Conservation (phyloP, 23 red algal species). For the Gracilaria vermiculophylla region DNA sequence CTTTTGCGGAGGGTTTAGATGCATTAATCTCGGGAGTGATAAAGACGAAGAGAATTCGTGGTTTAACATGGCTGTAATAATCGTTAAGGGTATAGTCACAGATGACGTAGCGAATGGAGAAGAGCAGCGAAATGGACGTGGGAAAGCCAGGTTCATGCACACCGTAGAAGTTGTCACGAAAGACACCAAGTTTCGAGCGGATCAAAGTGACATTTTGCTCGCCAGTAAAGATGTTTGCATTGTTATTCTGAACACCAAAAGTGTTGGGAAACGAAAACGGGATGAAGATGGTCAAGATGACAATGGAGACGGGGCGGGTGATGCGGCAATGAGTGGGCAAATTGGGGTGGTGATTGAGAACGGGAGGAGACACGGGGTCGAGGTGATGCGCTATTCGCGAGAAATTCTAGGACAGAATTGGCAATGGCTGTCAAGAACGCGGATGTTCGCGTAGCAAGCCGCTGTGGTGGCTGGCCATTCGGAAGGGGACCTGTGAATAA, state of each 20-base stretch:
- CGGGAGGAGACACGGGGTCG: not conserved
- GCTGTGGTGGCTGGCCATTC: too few relatives aligned
- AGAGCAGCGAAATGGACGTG: slow-evolving; percentile 1
- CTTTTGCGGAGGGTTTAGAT: slow-evolving; percentile 53
- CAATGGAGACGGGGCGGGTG: not conserved
- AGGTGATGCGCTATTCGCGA: slow-evolving; percentile 5
- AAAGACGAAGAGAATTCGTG: slow-evolving; percentile 25
- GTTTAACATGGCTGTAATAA: slow-evolving; percentile 3
- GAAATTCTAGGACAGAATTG: not conserved
- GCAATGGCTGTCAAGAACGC: not conserved
- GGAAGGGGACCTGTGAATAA: too few relatives aligned
- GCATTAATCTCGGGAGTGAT: slow-evolving; percentile 30
- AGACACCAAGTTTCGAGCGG: not conserved
- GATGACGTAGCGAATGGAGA: not conserved
- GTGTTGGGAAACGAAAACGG: slow-evolving; percentile 4
- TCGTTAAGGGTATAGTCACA: slow-evolving; percentile 2
- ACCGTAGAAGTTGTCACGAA: not conserved
- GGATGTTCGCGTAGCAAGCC: not conserved
- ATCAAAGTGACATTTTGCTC: not conserved
- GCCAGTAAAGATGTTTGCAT: slow-evolving; percentile 18
- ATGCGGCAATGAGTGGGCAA: not conserved
- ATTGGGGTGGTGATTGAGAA: not conserved
- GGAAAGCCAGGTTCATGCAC: slow-evolving; percentile 2
- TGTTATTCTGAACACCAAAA: not conserved
- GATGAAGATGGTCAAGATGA: not conserved